Percentiles rank a stretch among this genome's conserved stretches.
These are phyloP conservation scores for Neurospora sp. DNA, from an alignment of 495 filamentous ascomycete genomes.

Conservation along the genomic window DNA sequence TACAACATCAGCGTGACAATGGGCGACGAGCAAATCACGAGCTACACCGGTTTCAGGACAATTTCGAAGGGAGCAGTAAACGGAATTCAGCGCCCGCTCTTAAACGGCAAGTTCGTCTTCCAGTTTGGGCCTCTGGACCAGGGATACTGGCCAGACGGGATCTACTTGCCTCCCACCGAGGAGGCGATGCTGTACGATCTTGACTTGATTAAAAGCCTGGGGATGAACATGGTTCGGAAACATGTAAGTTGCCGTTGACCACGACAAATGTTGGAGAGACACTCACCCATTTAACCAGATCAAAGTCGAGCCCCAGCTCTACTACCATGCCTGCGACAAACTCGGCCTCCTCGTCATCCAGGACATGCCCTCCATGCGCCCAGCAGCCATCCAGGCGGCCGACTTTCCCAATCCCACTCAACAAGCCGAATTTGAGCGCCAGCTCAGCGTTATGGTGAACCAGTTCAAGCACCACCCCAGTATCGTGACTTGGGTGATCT, in stretches of 20 bases:
- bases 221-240: conserved; percentile 60
- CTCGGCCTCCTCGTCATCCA: conserved; percentile 55
- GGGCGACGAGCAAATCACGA: conserved; percentile 43
- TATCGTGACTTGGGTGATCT: conserved; percentile 50
- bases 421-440: conserved; percentile 50
- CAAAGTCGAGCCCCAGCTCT: conserved; percentile 57
- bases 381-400: conserved; percentile 11
- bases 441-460: conserved; percentile 49
- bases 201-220: conserved; percentile 46
- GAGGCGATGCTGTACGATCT: conserved; percentile 61
- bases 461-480: conserved; percentile 54
- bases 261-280: neutral
- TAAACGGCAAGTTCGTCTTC: conserved; percentile 57
- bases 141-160: conserved; percentile 60
- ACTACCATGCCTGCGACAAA: conserved; percentile 56
- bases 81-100: conserved; percentile 48
- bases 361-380: conserved; percentile 53
- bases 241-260: conserved; percentile 36
- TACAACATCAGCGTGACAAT: conserved; percentile 52
- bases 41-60: conserved; percentile 60
- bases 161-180: conserved; percentile 47
- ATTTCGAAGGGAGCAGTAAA: conserved; percentile 42
- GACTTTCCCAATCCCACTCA: conserved; percentile 32
- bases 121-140: conserved; percentile 59
- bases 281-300: conserved; percentile 32